Base-by-base conservation (phyloP, 2,329 filamentous ascomycete genomes). In the Fusarium torreyae region DNA sequence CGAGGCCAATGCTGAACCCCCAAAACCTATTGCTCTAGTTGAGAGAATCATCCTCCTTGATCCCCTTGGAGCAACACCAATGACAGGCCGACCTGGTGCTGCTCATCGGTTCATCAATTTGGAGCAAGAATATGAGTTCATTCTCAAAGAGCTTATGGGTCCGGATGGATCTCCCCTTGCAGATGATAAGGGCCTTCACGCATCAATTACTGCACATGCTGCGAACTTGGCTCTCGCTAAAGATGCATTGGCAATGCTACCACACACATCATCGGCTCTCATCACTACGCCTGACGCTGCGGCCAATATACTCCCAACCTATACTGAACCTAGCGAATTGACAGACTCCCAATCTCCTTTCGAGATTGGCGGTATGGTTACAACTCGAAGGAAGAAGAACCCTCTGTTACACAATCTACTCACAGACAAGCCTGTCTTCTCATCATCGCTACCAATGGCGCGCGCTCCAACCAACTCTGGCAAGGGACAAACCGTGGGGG, bases 401-500 rank as follows among this genome's bases (percentile, higher is more conserved):
- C 94, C 94, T 0, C 84, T 99, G 2, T 96, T 99, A 45, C 94
- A 99, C 80, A 98, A 98, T 74, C 88, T 99, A 2, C 86, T 99
- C 11, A 99, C 96, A 3, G 96, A 99, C 80, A 97, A 97, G 75
- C 95, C 96, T 0, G 88, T 94, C 15, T 92, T 94, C 69, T 98
- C 96, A 2, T 96, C 96, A 2, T 99, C 96, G 1, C 84, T 99
- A 1, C 96, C 96, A 0, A 85, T 90, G 8, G 88, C 90, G 40
- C 87, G 92, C 49, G 86, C 94, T 33, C 68, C 77, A 38, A 66
- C 79, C 67, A 72, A 80, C 49, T 75, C 52, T 54, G 76, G 50
- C 58, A 64, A 45, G 36, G 55, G 40, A 24, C 60, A 53, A 2
- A 39, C 51, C 7, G 34, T 61, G n/a, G 63, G 67, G 9, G 70